A percentile compares a stretch with the other conserved stretches of the same genome.
Evolutionary conservation across 1,139 yeast species (phyloP).

Genomic region (Geotrichum europaeum): DNA sequence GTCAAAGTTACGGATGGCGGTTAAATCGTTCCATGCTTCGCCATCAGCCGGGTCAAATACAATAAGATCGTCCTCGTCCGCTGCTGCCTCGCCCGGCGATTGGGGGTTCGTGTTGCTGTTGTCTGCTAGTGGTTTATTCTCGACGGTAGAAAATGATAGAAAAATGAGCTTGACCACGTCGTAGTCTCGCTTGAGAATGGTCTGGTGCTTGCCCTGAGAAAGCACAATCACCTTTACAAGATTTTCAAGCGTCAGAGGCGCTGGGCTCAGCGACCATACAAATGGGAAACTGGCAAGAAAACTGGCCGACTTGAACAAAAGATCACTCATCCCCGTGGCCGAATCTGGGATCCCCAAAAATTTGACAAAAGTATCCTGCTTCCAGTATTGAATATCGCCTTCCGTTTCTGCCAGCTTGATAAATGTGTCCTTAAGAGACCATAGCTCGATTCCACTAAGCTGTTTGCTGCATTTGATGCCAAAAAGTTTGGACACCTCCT

Average conservation of each 20-base stretch:
- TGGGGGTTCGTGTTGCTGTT: neutral
- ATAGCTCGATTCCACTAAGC: constrained; percentile 39
- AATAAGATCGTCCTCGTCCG: constrained; percentile 22
- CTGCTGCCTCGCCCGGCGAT: neutral
- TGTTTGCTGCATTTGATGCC: constrained; percentile 35
- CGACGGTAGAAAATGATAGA: constrained; percentile 35
- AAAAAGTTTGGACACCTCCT: constrained; percentile 31
- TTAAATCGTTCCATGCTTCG: constrained; percentile 31
- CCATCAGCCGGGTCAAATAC: constrained; percentile 21
- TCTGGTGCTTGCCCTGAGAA: constrained; percentile 34
- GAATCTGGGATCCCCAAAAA: constrained; percentile 28
- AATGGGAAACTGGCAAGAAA: constrained; percentile 44
- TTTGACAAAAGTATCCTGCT: constrained; percentile 29
- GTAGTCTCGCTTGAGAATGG: constrained; percentile 33
- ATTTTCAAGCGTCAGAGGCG: constrained; percentile 39
- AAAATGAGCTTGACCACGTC: constrained; percentile 39
- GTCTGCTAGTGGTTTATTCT: constrained; percentile 13
- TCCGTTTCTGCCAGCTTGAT: constrained; percentile 26
- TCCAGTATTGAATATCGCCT: constrained; percentile 33
- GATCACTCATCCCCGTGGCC: constrained; percentile 27
- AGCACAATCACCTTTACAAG: constrained; percentile 42
- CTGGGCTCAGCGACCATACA: constrained; percentile 20
- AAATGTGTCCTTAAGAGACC: constrained; percentile 34
- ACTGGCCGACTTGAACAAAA: constrained; percentile 35
- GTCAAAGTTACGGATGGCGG: constrained; percentile 25